These are phyloP conservation scores for Scenedesmus sp. DNA, from an alignment of 163 green algal species.

Conservation along the genomic window DNA sequence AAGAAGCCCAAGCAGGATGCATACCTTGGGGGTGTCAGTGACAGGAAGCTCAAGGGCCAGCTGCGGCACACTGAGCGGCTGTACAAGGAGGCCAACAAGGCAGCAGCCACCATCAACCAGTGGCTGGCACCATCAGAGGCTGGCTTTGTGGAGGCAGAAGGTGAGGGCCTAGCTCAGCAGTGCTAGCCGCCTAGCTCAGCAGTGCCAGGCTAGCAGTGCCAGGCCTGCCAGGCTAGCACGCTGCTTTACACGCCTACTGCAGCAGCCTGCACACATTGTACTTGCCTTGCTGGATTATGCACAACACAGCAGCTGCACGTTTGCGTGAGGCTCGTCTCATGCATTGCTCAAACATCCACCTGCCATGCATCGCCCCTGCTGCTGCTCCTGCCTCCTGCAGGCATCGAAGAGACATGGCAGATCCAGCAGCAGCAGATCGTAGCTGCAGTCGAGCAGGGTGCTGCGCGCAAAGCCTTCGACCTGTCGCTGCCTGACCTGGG, in stretches of 20 bases:
- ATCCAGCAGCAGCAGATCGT: conserved; percentile 87
- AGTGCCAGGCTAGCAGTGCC: too few species aligned
- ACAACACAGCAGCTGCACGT: background rate
- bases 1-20: conserved; percentile 47
- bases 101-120: conserved; percentile 55
- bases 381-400: conserved; percentile 49
- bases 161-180: conserved; percentile 29
- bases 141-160: conserved; percentile 91
- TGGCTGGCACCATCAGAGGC: conserved; percentile 91
- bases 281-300: background rate
- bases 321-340: background rate
- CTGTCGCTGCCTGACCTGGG: conserved; percentile 87
- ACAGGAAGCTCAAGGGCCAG: conserved; percentile 91
- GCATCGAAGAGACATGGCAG: conserved; percentile 91
- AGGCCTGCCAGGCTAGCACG: too few species aligned
- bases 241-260: too few species aligned
- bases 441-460: conserved; percentile 77
- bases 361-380: background rate
- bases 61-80: conserved; percentile 77
- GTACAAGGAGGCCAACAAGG: conserved; percentile 72
- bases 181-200: too few species aligned
- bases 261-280: too few species aligned
- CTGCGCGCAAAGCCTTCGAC: conserved; percentile 90
- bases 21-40: conserved; percentile 66
- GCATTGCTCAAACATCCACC: background rate